Percentiles rank a stretch among this genome's conserved stretches.
phyloP scores from a whole-genome alignment of 2,329 filamentous ascomycete genomes.

The Trichoderma arundinaceum region DNA sequence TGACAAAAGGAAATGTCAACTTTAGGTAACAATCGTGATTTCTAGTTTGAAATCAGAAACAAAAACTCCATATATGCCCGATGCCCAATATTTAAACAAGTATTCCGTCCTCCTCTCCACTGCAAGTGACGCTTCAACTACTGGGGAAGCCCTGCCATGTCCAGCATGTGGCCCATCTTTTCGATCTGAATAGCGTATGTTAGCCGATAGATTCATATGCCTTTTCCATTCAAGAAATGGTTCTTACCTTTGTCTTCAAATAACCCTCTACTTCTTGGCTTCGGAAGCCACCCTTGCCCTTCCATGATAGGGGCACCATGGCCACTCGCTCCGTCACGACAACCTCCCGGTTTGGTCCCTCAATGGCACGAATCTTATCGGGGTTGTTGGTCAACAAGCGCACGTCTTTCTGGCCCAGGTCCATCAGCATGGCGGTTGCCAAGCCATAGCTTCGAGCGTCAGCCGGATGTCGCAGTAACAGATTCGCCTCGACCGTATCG shows the following conservation, averaged over 20 bases:
- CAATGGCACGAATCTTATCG: constrained; percentile 92
- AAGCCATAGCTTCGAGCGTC: constrained; percentile 94
- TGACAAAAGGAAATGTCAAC: background rate
- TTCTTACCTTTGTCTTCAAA: constrained; percentile 85
- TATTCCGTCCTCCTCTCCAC: background rate
- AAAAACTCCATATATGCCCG: constrained; percentile 24
- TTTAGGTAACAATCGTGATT: background rate
- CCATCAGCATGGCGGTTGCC: constrained; percentile 91
- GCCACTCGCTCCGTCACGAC: constrained; percentile 87
- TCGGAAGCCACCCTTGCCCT: constrained; percentile 79
- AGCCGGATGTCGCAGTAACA: constrained; percentile 87
- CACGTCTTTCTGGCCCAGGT: constrained; percentile 80
- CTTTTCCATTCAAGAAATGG: background rate
- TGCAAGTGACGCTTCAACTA: background rate
- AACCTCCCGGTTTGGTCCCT: constrained; percentile 87
- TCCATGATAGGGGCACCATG: constrained; percentile 96
- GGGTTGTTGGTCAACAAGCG: constrained; percentile 94
- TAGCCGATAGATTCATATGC: constrained; percentile 30
- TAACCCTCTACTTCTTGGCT: constrained; percentile 93
- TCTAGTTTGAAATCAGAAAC: background rate
- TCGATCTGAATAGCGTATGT: constrained; percentile 64
- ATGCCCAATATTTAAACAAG: background rate
- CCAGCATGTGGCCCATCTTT: constrained; percentile 84
- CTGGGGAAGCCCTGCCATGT: constrained; percentile 51
- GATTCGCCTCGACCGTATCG: constrained; percentile 97